Evolutionary conservation across 2,329 filamentous ascomycete species (phyloP).

Genomic region (Epichloe sylvatica): DNA sequence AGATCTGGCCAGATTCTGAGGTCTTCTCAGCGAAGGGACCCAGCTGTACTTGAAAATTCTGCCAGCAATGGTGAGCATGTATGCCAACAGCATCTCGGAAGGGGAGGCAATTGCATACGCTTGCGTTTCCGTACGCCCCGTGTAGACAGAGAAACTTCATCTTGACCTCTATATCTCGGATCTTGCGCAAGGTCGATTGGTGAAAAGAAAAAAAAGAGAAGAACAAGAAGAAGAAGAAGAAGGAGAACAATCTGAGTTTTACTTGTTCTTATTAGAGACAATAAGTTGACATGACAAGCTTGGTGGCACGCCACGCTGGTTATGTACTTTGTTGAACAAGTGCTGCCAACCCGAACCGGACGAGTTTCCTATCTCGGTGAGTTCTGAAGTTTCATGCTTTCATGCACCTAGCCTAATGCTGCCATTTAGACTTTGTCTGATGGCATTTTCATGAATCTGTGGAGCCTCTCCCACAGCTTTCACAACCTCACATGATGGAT

Average conservation of each 20-base stretch:
- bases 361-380: not conserved
- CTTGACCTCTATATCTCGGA: not conserved
- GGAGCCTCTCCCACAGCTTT: not conserved
- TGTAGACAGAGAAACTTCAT: slow-evolving; percentile 46
- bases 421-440: not conserved
- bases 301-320: not conserved
- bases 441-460: not conserved
- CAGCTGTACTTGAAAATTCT: slow-evolving; percentile 45
- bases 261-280: not conserved
- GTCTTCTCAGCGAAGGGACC: slow-evolving; percentile 17
- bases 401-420: no score
- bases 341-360: not conserved
- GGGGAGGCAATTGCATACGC: slow-evolving; percentile 23
- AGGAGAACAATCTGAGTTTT: no score
- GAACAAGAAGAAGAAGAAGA: no score
- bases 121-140: slow-evolving; percentile 43
- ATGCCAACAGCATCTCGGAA: not conserved
- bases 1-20: slow-evolving; percentile 7
- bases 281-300: no score
- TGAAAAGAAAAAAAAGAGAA: no score
- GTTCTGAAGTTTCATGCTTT: not conserved
- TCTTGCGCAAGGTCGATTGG: no score
- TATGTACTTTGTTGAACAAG: not conserved
- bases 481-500: not conserved
- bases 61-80: not conserved